Base-by-base conservation (phyloP, 2,329 filamentous ascomycete species). In the Nigrospora osmanthi region DNA sequence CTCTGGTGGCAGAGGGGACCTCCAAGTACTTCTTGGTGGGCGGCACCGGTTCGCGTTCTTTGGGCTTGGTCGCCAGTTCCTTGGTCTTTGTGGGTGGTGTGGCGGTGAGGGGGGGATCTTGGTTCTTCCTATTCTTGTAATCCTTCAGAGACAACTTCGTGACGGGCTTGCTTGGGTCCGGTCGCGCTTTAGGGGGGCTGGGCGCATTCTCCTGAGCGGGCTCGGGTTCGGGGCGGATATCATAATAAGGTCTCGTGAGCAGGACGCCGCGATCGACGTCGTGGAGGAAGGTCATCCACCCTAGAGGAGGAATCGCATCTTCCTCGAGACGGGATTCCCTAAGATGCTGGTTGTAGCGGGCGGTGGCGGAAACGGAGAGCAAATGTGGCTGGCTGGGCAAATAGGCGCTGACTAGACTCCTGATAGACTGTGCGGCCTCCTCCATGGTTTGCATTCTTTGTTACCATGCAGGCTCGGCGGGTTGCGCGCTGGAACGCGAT, bases 261-360 rank as follows among this genome's bases (percentile, higher is more conserved):
- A 81, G 69, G 37, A 78, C 63, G 49, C 77, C 77, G 54, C 77
- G 76, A 52, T 80, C 75, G 47, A 72, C 74, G 54, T 78, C 74
- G 48, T 73, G 76, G 40, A 80, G 58, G 47, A 76, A 72, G 19
- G 77, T 80, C 52, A 70, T 71, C 62, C 80, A 80, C 55, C 80
- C 76, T 9, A 81, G 65, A 17, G 66, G 69, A 48, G 65, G 66
- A 47, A 64, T 63, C 39, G 72, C 66, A 62, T 73, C 73, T 62
- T 76, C 72, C 58, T 76, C 72, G 52, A 65, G 59, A 47, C 60
- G 57, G 49, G 64, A 62, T 35, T 61, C 54, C 48, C 67, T 61
- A 53, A 61, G 58, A 36, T 68, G 67, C 43, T 68, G 63, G 46
- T 64, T 64, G 35, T 73, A 78, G 55, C 68, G 73, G 58, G 65